phyloP scores from a whole-genome alignment of 176 grass and related monocot genomes.

The Pontederia crassipes region DNA sequence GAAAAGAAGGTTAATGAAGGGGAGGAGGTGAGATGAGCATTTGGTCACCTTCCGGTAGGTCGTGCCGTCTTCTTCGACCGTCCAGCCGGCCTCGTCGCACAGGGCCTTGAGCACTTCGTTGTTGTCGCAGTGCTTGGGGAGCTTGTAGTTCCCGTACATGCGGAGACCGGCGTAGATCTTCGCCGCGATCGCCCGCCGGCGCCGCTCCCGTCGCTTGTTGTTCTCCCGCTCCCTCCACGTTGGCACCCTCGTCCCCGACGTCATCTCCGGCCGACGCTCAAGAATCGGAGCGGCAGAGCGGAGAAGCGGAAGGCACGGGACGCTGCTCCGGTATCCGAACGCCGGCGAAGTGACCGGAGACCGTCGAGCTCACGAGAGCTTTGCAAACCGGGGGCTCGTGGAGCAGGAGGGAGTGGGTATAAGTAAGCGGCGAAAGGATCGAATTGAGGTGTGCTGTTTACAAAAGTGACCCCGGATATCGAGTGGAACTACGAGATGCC shows the following conservation, averaged over 20 bases:
- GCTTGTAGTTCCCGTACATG: slow-evolving; percentile 18
- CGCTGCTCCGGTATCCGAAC: too few relatives aligned
- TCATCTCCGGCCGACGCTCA: slow-evolving; percentile 3
- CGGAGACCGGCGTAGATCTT: slow-evolving; percentile 24
- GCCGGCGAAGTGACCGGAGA: too few relatives aligned
- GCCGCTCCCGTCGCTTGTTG: slow-evolving; percentile 28
- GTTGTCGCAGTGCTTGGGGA: slow-evolving; percentile 33
- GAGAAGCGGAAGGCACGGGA: background rate
- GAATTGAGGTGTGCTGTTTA: too few relatives aligned
- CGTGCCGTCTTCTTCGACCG: slow-evolving; percentile 21
- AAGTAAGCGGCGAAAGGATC: too few relatives aligned
- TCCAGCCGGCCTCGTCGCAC: slow-evolving; percentile 23
- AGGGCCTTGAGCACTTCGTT: slow-evolving; percentile 24
- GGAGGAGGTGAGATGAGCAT: background rate
- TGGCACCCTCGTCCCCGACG: slow-evolving; percentile 17
- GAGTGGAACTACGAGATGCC: too few relatives aligned
- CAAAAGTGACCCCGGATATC: too few relatives aligned
- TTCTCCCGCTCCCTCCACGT: slow-evolving; percentile 28
- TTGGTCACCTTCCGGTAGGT: slow-evolving; percentile 22
- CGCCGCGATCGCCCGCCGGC: slow-evolving; percentile 19
- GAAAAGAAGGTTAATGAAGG: background rate
- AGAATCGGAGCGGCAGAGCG: background rate
- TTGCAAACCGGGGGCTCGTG: too few relatives aligned
- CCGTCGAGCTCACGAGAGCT: too few relatives aligned
- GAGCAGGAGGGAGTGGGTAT: too few relatives aligned